Evolutionary conservation across 2,329 filamentous ascomycete genomes (phyloP).

Genomic region (Aureobasidium sp.): DNA sequence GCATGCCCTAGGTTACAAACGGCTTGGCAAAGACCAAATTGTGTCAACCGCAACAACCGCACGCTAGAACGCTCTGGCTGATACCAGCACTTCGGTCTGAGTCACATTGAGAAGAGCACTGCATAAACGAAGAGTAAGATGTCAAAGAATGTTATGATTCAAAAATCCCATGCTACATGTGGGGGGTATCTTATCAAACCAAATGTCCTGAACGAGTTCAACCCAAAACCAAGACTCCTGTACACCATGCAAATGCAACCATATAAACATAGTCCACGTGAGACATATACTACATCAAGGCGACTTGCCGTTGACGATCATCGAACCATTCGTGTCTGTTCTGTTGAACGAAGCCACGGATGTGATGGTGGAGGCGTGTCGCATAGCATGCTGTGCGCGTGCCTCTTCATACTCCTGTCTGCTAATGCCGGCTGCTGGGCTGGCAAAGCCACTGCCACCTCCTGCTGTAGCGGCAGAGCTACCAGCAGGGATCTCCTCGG

Average conservation of each 20-base stretch:
- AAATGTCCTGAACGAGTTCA: background rate
- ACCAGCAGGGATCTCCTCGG: constrained; percentile 41
- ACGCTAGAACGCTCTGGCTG: background rate
- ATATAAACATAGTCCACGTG: background rate
- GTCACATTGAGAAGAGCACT: background rate
- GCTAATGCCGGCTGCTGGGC: constrained; percentile 23
- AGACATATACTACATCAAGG: background rate
- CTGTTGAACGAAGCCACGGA: constrained; percentile 1
- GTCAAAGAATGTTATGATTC: background rate
- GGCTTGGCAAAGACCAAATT: background rate
- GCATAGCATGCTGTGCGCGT: background rate
- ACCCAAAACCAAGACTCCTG: background rate
- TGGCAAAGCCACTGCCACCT: constrained; percentile 41
- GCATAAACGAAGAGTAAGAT: background rate
- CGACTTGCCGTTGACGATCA: constrained; percentile 14
- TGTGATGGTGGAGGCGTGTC: background rate
- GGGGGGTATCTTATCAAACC: constrained; percentile 2
- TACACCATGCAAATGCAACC: constrained; percentile 3
- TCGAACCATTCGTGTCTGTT: constrained; percentile 12
- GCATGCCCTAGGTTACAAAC: background rate
- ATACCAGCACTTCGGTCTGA: background rate
- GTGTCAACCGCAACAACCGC: background rate
- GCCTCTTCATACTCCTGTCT: constrained; percentile 1
- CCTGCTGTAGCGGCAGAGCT: constrained; percentile 42
- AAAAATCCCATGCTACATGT: background rate